A percentile compares a stretch with the other conserved stretches of the same genome.
Evolutionary conservation across 805 yeast genomes (phyloP).

Genomic region (Metschnikowia reukaufii): DNA sequence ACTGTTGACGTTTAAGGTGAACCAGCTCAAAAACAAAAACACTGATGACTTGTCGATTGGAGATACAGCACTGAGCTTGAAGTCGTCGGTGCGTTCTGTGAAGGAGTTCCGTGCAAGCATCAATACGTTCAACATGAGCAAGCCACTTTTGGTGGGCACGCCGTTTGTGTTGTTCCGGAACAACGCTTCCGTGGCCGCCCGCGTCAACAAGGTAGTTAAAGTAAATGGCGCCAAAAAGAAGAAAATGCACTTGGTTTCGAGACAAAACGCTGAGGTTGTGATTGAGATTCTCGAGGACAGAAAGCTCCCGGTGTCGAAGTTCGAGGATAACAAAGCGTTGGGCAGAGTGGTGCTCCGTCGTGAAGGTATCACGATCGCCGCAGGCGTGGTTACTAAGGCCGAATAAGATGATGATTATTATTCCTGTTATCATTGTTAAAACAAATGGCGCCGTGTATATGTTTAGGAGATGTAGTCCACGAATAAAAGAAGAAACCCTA

Average conservation of each 20-base stretch:
- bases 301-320: slow-evolving; percentile 53
- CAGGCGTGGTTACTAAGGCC: slow-evolving; percentile 46
- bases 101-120: slow-evolving; percentile 30
- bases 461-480: slow-evolving; percentile 43
- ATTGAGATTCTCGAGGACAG: slow-evolving; percentile 49
- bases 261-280: slow-evolving; percentile 58
- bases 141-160: slow-evolving; percentile 79
- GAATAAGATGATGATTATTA: too few species aligned
- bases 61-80: slow-evolving; percentile 42
- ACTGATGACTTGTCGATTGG: slow-evolving; percentile 63
- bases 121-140: slow-evolving; percentile 44
- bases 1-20: slow-evolving; percentile 46
- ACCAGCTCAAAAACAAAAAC: slow-evolving; percentile 49
- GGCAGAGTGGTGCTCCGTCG: slow-evolving; percentile 71
- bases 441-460: too few species aligned
- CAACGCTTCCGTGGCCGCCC: slow-evolving; percentile 68
- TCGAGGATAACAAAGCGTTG: slow-evolving; percentile 47
- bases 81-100: slow-evolving; percentile 27
- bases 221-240: slow-evolving; percentile 42
- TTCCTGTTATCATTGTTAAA: too few species aligned
- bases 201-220: slow-evolving; percentile 47
- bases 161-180: slow-evolving; percentile 78
- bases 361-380: slow-evolving; percentile 70
- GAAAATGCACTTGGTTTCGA: slow-evolving; percentile 56
- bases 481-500: slow-evolving; percentile 57